phyloP scores from a whole-genome alignment of 345 rosid genomes.

The Lumnitzera littorea region DNA sequence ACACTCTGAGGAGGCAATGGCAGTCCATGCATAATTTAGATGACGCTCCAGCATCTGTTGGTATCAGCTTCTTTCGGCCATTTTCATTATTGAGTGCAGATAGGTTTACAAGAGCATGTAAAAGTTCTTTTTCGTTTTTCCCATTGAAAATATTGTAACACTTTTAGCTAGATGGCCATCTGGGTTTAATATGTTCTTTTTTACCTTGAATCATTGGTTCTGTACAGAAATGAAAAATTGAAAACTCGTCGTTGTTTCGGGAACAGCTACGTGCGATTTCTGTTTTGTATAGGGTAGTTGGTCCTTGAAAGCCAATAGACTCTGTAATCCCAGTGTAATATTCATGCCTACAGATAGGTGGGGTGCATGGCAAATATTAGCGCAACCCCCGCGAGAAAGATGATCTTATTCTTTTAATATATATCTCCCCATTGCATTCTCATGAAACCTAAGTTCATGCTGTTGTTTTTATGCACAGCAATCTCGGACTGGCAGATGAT shows the following conservation, averaged over 20 bases:
- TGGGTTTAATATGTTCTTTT: not conserved
- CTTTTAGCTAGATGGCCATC: too few species aligned
- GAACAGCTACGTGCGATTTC: not conserved
- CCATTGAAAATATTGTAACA: too few species aligned
- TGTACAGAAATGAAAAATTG: slow-evolving; percentile 13
- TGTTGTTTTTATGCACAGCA: too few species aligned
- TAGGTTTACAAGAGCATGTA: slow-evolving; percentile 2
- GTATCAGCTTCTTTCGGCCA: slow-evolving; percentile 4
- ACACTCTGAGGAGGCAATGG: slow-evolving; percentile 2
- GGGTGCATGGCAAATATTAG: too few species aligned
- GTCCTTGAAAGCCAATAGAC: not conserved
- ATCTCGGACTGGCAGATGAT: too few species aligned
- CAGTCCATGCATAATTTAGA: slow-evolving; percentile 2
- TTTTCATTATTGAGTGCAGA: not conserved
- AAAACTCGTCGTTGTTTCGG: not conserved
- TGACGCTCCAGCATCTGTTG: not conserved
- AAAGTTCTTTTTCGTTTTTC: not conserved
- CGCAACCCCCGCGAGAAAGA: too few species aligned
- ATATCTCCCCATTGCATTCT: too few species aligned
- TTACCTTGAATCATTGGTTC: slow-evolving; percentile 1
- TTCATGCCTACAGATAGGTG: too few species aligned
- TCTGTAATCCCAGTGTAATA: too few species aligned
- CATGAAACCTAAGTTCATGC: too few species aligned
- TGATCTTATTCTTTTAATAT: too few species aligned
- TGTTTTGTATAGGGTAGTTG: too few species aligned